Conservation (phyloP, 2,329 filamentous ascomycete species). For the Stagonosporopsis cucurbitacearum region DNA sequence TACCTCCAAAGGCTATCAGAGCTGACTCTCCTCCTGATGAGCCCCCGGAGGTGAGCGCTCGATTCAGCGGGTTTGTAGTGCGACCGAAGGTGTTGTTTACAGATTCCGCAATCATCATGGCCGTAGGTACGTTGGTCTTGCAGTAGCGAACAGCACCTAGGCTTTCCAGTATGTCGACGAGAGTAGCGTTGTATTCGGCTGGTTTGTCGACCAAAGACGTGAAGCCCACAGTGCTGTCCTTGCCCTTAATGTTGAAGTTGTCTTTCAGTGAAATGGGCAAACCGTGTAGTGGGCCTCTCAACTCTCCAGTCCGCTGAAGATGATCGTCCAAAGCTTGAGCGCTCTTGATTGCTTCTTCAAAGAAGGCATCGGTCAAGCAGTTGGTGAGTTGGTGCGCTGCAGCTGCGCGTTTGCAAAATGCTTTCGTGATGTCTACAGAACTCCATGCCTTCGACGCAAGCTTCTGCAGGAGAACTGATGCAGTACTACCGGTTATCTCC, state of each 20-base stretch:
- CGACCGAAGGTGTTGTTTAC: constrained; percentile 71
- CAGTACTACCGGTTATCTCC: constrained; percentile 56
- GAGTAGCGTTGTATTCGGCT: constrained; percentile 60
- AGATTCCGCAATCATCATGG: constrained; percentile 73
- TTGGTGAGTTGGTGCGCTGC: constrained; percentile 66
- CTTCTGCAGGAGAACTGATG: constrained; percentile 50
- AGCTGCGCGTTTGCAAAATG: constrained; percentile 62
- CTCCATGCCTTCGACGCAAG: constrained; percentile 56
- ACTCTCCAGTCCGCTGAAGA: constrained; percentile 52
- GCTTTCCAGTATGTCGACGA: constrained; percentile 64
- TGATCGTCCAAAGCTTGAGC: constrained; percentile 62
- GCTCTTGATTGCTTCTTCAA: constrained; percentile 58
- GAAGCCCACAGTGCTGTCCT: constrained; percentile 70
- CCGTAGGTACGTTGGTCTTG: constrained; percentile 74
- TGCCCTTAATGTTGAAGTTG: constrained; percentile 68
- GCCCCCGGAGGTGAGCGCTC: constrained; percentile 66
- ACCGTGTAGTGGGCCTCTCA: constrained; percentile 63
- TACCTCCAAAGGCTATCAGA: constrained; percentile 65
- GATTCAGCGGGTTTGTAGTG: constrained; percentile 67
- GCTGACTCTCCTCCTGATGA: constrained; percentile 72
- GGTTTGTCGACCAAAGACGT: constrained; percentile 66
- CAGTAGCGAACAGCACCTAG: constrained; percentile 71
- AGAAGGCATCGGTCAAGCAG: constrained; percentile 65
- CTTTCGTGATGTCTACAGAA: constrained; percentile 58
- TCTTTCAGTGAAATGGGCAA: constrained; percentile 73